Evolutionary conservation across 73 alveolate genomes (phyloP).

Genomic region (Tetrahymena thermophila): DNA sequence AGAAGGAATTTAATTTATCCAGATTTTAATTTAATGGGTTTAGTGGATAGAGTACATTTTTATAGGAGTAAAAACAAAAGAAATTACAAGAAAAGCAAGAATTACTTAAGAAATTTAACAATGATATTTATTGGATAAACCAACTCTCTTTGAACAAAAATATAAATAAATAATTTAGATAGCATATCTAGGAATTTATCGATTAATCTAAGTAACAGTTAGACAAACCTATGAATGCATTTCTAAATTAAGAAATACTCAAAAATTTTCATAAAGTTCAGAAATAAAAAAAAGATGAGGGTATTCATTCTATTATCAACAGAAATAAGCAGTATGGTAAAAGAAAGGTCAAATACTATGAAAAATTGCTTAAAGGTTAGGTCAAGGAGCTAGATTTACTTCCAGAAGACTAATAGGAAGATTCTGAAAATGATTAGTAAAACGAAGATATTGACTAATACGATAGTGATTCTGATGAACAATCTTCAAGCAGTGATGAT

Average conservation of each 20-base stretch:
- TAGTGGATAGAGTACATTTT: background rate
- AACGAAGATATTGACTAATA: background rate
- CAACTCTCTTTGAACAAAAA: background rate
- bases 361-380: background rate
- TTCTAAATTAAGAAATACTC: background rate
- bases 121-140: background rate
- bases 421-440: background rate
- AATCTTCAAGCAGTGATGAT: background rate
- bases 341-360: background rate
- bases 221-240: background rate
- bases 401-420: background rate
- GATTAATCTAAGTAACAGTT: background rate
- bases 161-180: background rate
- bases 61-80: background rate
- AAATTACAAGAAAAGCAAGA: background rate
- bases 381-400: background rate
- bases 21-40: background rate
- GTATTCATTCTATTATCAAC: background rate
- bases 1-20: background rate
- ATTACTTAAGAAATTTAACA: background rate
- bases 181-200: background rate
- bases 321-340: background rate
- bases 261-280: background rate
- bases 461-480: background rate
- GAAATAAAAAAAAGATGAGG: background rate